Percentiles rank a stretch among this genome's conserved stretches.
Conservation (phyloP, 2,329 filamentous ascomycete genomes). For the Curvularia sp. region DNA sequence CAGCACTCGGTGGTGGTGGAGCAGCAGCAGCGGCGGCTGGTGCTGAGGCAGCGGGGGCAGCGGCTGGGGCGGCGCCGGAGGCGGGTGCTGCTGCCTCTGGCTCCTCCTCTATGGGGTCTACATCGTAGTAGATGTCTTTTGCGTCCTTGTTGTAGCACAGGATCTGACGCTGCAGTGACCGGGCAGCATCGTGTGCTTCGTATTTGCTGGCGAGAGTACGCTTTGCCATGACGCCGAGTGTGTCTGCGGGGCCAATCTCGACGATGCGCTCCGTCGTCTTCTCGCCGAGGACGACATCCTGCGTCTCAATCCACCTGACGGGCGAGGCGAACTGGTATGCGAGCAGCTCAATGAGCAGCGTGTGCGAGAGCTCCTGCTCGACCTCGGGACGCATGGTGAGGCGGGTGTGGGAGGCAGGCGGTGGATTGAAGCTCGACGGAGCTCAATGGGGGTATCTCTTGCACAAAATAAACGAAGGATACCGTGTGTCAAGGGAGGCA, state of each 20-base stretch:
- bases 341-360: conserved; percentile 95
- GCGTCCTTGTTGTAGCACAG: conserved; percentile 99
- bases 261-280: conserved; percentile 97
- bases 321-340: conserved; percentile 99
- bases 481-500: conserved; percentile 26
- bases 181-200: conserved; percentile 96
- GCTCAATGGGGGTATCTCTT: conserved; percentile 37
- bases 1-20: conserved; percentile 71
- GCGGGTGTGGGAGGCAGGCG: conserved; percentile 18
- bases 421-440: conserved; percentile 31
- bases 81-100: conserved; percentile 63
- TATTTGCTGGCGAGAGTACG: conserved; percentile 95
- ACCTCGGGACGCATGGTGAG: conserved; percentile 91
- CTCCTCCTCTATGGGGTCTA: conserved; percentile 87
- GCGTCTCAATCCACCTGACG: conserved; percentile 99
- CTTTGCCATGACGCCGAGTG: conserved; percentile 96
- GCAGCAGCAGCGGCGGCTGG: conserved; percentile 59
- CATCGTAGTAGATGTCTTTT: conserved; percentile 99
- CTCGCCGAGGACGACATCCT: conserved; percentile 98
- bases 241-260: conserved; percentile 96
- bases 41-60: conserved; percentile 59
- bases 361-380: conserved; percentile 99
- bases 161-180: conserved; percentile 95
- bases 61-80: conserved; percentile 51
- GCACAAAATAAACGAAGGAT: conserved; percentile 31